Percentiles rank a stretch among this genome's conserved stretches.
phyloP scores from a whole-genome alignment of 2,329 filamentous ascomycete genomes.

The Exophiala viscosa region DNA sequence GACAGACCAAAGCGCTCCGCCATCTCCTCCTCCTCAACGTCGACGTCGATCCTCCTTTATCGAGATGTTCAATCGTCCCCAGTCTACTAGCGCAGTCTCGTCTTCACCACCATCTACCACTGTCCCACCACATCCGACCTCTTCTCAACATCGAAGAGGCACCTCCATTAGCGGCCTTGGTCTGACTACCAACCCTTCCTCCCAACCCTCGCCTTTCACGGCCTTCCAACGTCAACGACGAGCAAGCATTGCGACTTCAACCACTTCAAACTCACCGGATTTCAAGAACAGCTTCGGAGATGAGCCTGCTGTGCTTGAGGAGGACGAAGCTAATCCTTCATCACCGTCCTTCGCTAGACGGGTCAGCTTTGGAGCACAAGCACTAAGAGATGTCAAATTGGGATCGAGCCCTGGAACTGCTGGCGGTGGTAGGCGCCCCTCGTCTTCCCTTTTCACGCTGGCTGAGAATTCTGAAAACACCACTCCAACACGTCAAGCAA shows the following conservation, averaged over 20 bases:
- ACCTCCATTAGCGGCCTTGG: conserved; percentile 69
- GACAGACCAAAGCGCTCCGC: conserved; percentile 41
- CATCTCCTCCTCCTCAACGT: conserved; percentile 35
- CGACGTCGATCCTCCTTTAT: conserved; percentile 46
- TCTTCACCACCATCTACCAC: conserved; percentile 44
- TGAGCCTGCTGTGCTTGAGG: conserved; percentile 55
- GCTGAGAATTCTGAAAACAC: conserved; percentile 27
- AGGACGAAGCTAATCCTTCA: conserved; percentile 64
- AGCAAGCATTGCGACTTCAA: conserved; percentile 65
- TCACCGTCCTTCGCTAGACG: conserved; percentile 74
- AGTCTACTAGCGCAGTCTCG: conserved; percentile 34
- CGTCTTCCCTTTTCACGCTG: conserved; percentile 40
- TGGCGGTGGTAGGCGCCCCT: conserved; percentile 55
- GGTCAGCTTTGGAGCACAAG: conserved; percentile 84
- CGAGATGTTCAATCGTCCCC: conserved; percentile 41
- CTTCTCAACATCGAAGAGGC: conserved; percentile 59
- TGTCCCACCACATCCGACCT: conserved; percentile 42
- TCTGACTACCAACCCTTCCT: conserved; percentile 63
- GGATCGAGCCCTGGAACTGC: conserved; percentile 63
- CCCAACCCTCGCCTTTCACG: conserved; percentile 48
- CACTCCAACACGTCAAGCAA: conserved; percentile 20
- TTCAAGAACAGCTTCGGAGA: conserved; percentile 30
- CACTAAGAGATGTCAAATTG: conserved; percentile 65
- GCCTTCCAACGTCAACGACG: conserved; percentile 53
- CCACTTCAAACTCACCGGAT: conserved; percentile 41